Percentiles rank a stretch among this genome's conserved stretches.
phyloP scores from a whole-genome alignment of 306 rosid species.

The Cucumis hystrix region DNA sequence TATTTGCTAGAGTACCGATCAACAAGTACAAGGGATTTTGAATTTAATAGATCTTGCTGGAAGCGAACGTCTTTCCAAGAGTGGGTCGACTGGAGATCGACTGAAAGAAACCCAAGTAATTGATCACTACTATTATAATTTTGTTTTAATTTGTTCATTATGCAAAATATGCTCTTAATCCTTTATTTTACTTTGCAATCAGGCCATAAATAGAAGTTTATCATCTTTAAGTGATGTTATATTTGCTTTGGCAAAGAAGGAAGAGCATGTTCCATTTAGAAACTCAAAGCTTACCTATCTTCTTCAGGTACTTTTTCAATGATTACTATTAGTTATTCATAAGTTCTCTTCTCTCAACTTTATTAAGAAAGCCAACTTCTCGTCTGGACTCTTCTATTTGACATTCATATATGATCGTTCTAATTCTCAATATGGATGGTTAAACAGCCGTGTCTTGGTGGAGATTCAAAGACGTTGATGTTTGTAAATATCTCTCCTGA shows the following conservation, averaged over 20 bases:
- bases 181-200: constrained; percentile 11
- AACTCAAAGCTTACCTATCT: constrained; percentile 96
- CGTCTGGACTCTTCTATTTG: not conserved
- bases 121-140: constrained; percentile 1
- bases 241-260: constrained; percentile 92
- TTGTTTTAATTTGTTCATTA: not conserved
- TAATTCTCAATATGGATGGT: not conserved
- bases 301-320: constrained; percentile 57
- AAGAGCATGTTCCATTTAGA: constrained; percentile 81
- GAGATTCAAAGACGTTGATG: constrained; percentile 92
- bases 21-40: constrained; percentile 87
- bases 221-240: constrained; percentile 90
- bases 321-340: not conserved
- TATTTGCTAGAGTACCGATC: constrained; percentile 63
- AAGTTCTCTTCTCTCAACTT: not conserved
- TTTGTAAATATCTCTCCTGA: constrained; percentile 88
- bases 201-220: constrained; percentile 88
- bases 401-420: not conserved
- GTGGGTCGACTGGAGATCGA: constrained; percentile 92
- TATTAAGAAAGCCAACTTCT: not conserved
- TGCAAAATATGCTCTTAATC: constrained; percentile 3
- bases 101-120: constrained; percentile 89
- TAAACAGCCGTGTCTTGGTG: constrained; percentile 91
- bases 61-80: constrained; percentile 94
- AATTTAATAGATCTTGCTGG: constrained; percentile 99